Conservation (phyloP, 2,329 filamentous ascomycete species). For the Fusarium concolor region DNA sequence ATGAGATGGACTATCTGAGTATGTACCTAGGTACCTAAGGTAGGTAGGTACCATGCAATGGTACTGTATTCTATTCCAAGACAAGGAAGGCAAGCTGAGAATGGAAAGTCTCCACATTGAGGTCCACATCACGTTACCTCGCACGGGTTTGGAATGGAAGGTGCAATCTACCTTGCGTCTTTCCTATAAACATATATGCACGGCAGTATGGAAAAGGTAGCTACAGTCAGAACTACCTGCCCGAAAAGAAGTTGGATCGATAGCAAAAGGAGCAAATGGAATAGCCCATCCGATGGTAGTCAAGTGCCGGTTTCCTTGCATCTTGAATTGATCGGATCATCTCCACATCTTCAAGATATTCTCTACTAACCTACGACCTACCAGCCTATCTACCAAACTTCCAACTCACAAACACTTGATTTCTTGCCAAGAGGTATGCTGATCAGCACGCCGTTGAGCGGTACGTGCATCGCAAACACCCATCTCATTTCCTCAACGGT, state of each 20-base stretch:
- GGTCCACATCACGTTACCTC: constrained; percentile 39
- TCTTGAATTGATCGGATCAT: too few relatives aligned
- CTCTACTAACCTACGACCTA: too few relatives aligned
- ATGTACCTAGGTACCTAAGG: too few relatives aligned
- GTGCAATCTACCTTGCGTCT: constrained; percentile 15
- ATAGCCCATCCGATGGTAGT: not conserved
- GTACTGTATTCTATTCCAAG: constrained; percentile 11
- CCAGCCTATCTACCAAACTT: not conserved
- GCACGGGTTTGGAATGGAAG: constrained; percentile 31
- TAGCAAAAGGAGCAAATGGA: not conserved
- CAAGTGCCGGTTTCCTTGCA: too few relatives aligned
- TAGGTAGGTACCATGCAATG: not conserved
- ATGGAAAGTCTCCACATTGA: constrained; percentile 12
- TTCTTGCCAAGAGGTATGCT: constrained; percentile 3
- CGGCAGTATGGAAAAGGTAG: not conserved
- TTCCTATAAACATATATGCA: constrained; percentile 11
- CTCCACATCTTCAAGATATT: too few relatives aligned
- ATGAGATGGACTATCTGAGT: too few relatives aligned
- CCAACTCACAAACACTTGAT: not conserved
- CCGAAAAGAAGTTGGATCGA: not conserved
- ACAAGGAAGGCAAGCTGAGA: constrained; percentile 8
- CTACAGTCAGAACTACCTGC: not conserved
- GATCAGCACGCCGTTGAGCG: constrained; percentile 27
- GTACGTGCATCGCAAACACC: constrained; percentile 33
- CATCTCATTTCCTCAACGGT: constrained; percentile 26